Base-by-base conservation (phyloP, 2,329 filamentous ascomycete genomes). In the Stagonosporopsis rhizophila region DNA sequence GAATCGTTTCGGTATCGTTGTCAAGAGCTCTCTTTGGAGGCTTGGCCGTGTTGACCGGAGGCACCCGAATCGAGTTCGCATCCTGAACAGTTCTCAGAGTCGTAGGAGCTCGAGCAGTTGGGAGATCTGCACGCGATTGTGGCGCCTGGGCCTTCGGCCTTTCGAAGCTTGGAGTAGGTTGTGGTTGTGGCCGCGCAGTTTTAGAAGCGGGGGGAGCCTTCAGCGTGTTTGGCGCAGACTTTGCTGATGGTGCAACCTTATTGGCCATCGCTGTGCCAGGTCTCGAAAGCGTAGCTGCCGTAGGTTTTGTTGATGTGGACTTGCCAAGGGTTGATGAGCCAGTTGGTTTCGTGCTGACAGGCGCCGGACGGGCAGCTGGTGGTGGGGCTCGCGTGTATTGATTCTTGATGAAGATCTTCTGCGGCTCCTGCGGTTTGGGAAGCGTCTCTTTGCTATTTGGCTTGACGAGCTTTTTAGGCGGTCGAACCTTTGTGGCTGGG, bases 1-100 rank as follows among this genome's bases (percentile, higher is more conserved):
- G 83, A 30, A 81, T 80, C 40, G 86, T 83, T 34, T 87, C 83
- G 17, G 87, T 85, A 34, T 83, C 90, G 85, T 92, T 88, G 49
- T 84, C 79, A n/a, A 88, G 87, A 47, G 92, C 81, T 11, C 86
- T 83, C 59, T 93, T 97, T 2, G 87, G 80, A 11, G 87, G 82
- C 60, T 90, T 87, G 68, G 92, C 92, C 28, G 86, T 84, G 37
- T 89, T 88, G 47, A 85, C 82, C 12, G 85, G 83, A 12, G 87
- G 71, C 52, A 75, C 65, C 30, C 69, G 68, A 47, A 75, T 84
- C 7, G 89, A 85, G 54, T 80, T 77, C 9, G 68, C 70, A 48
- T 91, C 88, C 60, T 90, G 85, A 8, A 82, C 80, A 4, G 84
- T 81, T 17, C 84, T 83, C 76, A 90, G 81, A 15, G 87, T 85